Base-by-base conservation (phyloP, 139 green algal genomes). In the Desmodesmus armatus region DNA sequence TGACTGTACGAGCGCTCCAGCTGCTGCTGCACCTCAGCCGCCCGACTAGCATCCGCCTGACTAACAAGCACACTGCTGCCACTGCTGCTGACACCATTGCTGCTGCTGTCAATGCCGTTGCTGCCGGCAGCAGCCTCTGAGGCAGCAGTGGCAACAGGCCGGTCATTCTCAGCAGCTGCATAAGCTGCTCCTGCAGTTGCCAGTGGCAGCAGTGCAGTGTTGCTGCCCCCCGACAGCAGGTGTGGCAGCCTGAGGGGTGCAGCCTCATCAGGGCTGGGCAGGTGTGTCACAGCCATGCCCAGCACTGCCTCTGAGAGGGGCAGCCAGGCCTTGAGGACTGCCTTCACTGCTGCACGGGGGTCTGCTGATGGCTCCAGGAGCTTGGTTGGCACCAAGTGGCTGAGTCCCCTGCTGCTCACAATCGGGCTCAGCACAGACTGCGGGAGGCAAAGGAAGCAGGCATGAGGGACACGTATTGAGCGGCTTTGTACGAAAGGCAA, bases 321-420 rank as follows among this genome's bases (percentile, higher is more conserved):
- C 78, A 98, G 91, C 97, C 97, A 99, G 19, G 91, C 89, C 15
- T 85, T 88, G 87, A 99, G 89, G 35, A 99, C 90, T 0, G 93
- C 80, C 82, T 94, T 91, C 1, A 94, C 80, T 13, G 92, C 91
- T 55, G 92, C 85, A 33, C 84, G 87, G 0, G 93, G 74, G 71
- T 99, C 91, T 1, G 83, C 6, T 51, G 44, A 9, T 3, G 80
- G 53, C 74, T 93, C 90, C 69, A 93, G 74, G 11, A 83, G 44
- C 79, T 85, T 89, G 7, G 65, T 3, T 5, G 88, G 82, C 58
- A 93, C 88, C 70, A 83, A 49, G 39, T 58, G 39, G 27, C 75
- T 69, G 35, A 97, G 91, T 7, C 84, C 84, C 40, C 96, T 85
- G 11, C 90, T 89, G 65, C 91, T 92, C 31, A 98, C 91, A 23